phyloP scores from a whole-genome alignment of 176 grass and related monocot species.

The Triticum turgidum region DNA sequence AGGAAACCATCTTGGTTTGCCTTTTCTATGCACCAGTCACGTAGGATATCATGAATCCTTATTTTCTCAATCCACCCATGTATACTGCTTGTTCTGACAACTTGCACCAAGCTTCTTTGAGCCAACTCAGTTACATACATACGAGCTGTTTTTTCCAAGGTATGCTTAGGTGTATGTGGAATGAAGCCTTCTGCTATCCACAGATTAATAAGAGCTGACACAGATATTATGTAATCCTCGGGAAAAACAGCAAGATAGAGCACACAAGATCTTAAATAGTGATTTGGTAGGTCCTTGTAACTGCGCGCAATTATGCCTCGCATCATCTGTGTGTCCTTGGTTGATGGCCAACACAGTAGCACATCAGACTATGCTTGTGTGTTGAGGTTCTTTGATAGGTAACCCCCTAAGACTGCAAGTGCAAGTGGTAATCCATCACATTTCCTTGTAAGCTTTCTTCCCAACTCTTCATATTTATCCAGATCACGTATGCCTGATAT shows the following conservation, averaged over 20 bases:
- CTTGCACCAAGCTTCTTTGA: not conserved
- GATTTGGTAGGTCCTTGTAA: not conserved
- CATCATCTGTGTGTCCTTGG: not conserved
- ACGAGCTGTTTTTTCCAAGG: not conserved
- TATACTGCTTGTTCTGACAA: not conserved
- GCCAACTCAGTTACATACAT: not conserved
- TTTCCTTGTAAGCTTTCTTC: not conserved
- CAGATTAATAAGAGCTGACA: not conserved
- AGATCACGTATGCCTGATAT: not conserved
- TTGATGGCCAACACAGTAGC: not conserved
- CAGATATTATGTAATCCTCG: not conserved
- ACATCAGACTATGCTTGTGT: not conserved
- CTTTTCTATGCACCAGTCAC: not conserved
- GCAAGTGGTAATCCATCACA: not conserved
- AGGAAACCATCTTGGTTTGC: constrained; percentile 15
- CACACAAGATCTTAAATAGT: not conserved
- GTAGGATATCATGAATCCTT: not conserved
- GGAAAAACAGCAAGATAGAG: not conserved
- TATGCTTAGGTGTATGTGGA: not conserved
- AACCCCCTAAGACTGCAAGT: not conserved
- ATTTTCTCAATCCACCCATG: no score
- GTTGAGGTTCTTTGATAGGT: not conserved
- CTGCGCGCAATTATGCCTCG: not conserved
- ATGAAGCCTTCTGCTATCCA: not conserved
- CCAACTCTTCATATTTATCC: not conserved